These are phyloP conservation scores for Flagelloscypha sp. DNA, from an alignment of 768 basidiomycete genomes.

Conservation along the genomic window DNA sequence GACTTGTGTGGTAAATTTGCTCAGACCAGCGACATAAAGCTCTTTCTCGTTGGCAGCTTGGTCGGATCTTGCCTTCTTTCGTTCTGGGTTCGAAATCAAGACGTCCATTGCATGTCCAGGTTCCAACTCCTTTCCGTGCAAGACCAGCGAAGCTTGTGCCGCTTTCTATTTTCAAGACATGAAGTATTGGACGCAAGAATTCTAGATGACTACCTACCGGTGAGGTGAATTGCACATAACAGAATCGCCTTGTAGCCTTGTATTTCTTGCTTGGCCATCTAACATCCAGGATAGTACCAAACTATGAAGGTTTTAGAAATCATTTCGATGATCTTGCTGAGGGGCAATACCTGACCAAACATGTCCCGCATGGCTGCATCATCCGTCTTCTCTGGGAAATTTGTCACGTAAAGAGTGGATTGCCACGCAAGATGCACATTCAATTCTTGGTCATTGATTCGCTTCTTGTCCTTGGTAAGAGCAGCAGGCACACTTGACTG, in stretches of 20 bases:
- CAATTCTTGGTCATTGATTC: conserved; percentile 65
- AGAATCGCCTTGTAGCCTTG: conserved; percentile 84
- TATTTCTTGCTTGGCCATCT: conserved; percentile 99
- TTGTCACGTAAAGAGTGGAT: conserved; percentile 91
- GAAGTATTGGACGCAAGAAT: conserved; percentile 1
- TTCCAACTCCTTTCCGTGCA: conserved; percentile 72
- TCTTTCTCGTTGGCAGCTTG: conserved; percentile 77
- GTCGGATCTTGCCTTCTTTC: conserved; percentile 86
- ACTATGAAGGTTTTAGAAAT: conserved; percentile 35
- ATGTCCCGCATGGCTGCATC: conserved; percentile 67
- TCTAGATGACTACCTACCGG: conserved; percentile 46
- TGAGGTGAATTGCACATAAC: conserved; percentile 85
- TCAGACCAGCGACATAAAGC: conserved; percentile 82
- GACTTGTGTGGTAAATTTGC: conserved; percentile 62
- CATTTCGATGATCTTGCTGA: not conserved
- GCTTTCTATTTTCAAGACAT: conserved; percentile 36
- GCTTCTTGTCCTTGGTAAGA: conserved; percentile 92
- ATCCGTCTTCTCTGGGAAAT: conserved; percentile 83
- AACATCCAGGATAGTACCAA: conserved; percentile 86
- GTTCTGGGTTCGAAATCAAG: conserved; percentile 81
- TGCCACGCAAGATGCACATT: conserved; percentile 87
- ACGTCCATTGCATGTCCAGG: conserved; percentile 65
- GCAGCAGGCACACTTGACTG: conserved; percentile 81
- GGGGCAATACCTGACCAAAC: conserved; percentile 57
- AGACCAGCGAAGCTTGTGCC: conserved; percentile 70